Evolutionary conservation across 768 basidiomycete genomes (phyloP), one percentile per base, ranked within the genome.

Genomic region (Piloderma croceum): DNA sequence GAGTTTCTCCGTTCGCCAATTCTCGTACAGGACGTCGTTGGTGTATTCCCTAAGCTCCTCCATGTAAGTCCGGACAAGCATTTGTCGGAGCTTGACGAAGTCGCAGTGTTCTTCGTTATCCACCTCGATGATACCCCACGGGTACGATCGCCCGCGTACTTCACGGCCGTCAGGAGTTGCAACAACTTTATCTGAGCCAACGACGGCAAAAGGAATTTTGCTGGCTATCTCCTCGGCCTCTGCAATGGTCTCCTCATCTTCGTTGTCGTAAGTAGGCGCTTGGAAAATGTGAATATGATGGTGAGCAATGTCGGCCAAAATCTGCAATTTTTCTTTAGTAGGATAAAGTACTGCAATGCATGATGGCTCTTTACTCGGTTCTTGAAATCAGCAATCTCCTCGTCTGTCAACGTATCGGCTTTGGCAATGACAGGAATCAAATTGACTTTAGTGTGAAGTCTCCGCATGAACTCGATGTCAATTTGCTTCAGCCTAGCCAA

Each of bases 61-160:
- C 96, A 99, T 99, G 62, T 98, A 96, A 7, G 94, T 98, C 42
- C 96, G 79, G 51, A 99, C 86, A 25, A 99, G 85, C 96, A 99
- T 98, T 64, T 98, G 96, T 38, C 96, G 85, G 46, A 99, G 85
- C 67, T 98, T 98, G 64, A 98, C 94, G 60, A 99, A 99, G 63
- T 99, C 96, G 52, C 96, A 99, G 59, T 99, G 96, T 13, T 91
- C 89, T 59, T 98, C 96, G 55, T 99, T 98, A 71, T 99, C 96
- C 19, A 99, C 96, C 61, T 99, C 96, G 49, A 98, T 91, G 36
- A 93, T 83, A 61, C 96, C 96, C 96, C 96, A 99, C 7, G 96
- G 96, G 62, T 99, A 99, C 3, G 80, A 73, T 51, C 96, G 90
- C 10, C 96, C 96, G 49, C 96, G 89, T 36, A 97, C 91, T 63